Evolutionary conservation across 1,284 basidiomycete species (phyloP), one percentile per base, ranked within the genome.

Genomic region (Waitea zeae): DNA sequence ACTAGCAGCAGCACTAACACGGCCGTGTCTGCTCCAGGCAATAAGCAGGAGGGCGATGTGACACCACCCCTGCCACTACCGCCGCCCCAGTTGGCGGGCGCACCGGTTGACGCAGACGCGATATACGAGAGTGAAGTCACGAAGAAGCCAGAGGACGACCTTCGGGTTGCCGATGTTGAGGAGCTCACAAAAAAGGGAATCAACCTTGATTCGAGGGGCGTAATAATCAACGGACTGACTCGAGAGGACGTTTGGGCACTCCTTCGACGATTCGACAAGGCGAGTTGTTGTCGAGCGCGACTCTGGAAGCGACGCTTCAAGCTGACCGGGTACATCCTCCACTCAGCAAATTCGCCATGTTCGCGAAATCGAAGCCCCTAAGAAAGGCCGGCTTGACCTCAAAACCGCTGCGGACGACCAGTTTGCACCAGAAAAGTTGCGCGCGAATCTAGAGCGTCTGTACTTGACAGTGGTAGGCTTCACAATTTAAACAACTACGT

Each of bases 401-500:
- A 57, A 64, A 38, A 56, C 56, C 12, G 48, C 56, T 7, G 49
- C 51, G 12, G 46, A 62, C 29, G 62, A 64, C 38, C 56, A 61
- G 37, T 64, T 66, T 44, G 53, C 58, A 3, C 56, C 62, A 1
- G 62, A 64, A 42, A 64, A 63, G 44, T 49, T 66, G 5, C 49
- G 60, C 17, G 53, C 61, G 15, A 67, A 64, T 37, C 47, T 71
- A 12, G 68, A 70, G 42, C 50, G 69, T 1, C 40, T 61, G 12
- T 63, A 70, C 41, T 60, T 62, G 37, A 59, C 57, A 3, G 51
- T 67, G 22, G 50, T 52, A 46, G 4, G 50, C 48, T 2, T 12
- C 1, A 4, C 26, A 29, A 15, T 30, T 12, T 12, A 9, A 29
- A 19, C 17, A 9, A 14, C 17, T 9, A n/a, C n/a, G n/a, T n/a